Percentiles rank a stretch among this genome's conserved stretches.
Evolutionary conservation across 352 stramenopile species (phyloP).

Genomic region (Phytophthora cactorum): DNA sequence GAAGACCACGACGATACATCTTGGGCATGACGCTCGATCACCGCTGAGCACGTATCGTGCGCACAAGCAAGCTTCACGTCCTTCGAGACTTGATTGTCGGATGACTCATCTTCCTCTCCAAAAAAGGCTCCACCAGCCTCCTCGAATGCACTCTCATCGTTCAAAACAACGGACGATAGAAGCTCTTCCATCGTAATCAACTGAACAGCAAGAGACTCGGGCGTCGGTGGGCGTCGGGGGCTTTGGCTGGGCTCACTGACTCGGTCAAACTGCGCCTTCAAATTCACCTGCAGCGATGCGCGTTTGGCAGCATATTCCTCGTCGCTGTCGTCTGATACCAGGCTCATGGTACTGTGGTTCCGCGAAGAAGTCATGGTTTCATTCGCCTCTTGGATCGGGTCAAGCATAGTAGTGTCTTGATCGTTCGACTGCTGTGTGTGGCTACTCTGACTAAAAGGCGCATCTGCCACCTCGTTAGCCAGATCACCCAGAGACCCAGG

Average conservation of each 20-base stretch:
- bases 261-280: constrained; percentile 76
- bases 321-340: constrained; percentile 71
- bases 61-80: constrained; percentile 48
- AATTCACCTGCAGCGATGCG: constrained; percentile 74
- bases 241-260: constrained; percentile 44
- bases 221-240: constrained; percentile 6
- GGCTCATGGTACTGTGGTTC: constrained; percentile 76
- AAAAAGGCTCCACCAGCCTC: constrained; percentile 31
- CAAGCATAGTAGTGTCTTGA: constrained; percentile 50
- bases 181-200: constrained; percentile 59
- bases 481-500: constrained; percentile 29
- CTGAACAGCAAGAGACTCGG: constrained; percentile 17
- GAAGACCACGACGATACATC: constrained; percentile 61
- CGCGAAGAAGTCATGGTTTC: constrained; percentile 60
- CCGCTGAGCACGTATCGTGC: constrained; percentile 43
- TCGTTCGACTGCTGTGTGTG: constrained; percentile 21
- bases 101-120: constrained; percentile 15
- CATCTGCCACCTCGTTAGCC: constrained; percentile 35
- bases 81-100: constrained; percentile 13
- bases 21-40: constrained; percentile 51
- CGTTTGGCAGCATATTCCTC: constrained; percentile 53
- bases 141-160: constrained; percentile 22
- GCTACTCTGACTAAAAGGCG: constrained; percentile 20
- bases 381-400: constrained; percentile 70
- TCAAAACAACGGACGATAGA: constrained; percentile 38